These are phyloP conservation scores for Coprinopsis cinerea DNA, from an alignment of 768 basidiomycete species.

Conservation along the genomic window DNA sequence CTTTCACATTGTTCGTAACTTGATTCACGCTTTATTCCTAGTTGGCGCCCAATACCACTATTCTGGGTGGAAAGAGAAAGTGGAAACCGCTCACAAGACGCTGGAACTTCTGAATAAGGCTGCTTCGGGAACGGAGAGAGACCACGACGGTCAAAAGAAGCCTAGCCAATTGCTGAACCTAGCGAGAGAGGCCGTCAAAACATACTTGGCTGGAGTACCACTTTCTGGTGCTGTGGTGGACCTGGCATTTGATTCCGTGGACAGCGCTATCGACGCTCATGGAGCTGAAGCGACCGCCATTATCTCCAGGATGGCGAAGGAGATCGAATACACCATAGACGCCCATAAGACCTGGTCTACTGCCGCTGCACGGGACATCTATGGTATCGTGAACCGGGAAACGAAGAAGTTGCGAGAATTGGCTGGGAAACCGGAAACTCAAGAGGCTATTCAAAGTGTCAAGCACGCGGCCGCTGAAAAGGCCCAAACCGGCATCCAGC, in stretches of 20 bases:
- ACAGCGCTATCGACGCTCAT: slow-evolving; percentile 31
- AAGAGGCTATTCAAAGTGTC: background rate
- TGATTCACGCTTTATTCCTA: slow-evolving; percentile 15
- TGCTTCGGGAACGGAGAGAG: slow-evolving; percentile 8
- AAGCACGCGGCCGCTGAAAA: background rate
- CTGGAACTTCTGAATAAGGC: slow-evolving; percentile 14
- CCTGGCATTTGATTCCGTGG: slow-evolving; percentile 36
- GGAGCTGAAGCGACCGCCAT: slow-evolving; percentile 34
- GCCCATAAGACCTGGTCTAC: slow-evolving; percentile 2
- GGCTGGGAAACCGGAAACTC: background rate
- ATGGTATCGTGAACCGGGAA: slow-evolving; percentile 5
- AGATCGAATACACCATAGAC: slow-evolving; percentile 24
- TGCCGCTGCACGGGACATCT: slow-evolving; percentile 9
- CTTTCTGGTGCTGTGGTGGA: slow-evolving; percentile 33
- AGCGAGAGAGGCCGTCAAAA: slow-evolving; percentile 30
- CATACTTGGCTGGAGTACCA: slow-evolving; percentile 34
- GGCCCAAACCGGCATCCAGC: background rate
- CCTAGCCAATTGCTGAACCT: slow-evolving; percentile 30
- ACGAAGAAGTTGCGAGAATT: slow-evolving; percentile 4
- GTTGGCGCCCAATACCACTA: slow-evolving; percentile 37
- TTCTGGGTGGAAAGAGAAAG: slow-evolving; percentile 31
- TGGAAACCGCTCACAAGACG: slow-evolving; percentile 28
- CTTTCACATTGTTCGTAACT: background rate
- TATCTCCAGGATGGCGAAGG: slow-evolving; percentile 24
- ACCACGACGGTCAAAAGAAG: slow-evolving; percentile 18